Evolutionary conservation across 73 alveolate species (phyloP).

Genomic region (Paramecium sexaurelia): DNA sequence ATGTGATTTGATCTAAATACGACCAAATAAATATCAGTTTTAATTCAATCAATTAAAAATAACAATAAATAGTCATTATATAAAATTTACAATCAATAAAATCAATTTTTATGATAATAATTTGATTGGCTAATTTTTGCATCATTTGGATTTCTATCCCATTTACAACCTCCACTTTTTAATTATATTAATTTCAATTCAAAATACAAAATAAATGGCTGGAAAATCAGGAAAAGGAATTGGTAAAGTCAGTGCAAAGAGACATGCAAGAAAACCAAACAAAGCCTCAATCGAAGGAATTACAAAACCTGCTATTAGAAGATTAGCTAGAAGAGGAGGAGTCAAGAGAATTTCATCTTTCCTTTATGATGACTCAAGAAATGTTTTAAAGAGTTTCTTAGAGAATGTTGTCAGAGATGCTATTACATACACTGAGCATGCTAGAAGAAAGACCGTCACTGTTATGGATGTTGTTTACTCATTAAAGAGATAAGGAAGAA

Average conservation of each 20-base stretch:
- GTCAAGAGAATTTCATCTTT: conserved; percentile 86
- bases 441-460: conserved; percentile 88
- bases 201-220: conserved; percentile 63
- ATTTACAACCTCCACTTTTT: conserved; percentile 18
- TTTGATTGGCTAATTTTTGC: conserved; percentile 39
- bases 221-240: conserved; percentile 76
- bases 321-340: conserved; percentile 97
- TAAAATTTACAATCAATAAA: neutral
- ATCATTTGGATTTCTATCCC: neutral
- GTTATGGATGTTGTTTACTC: conserved; percentile 91
- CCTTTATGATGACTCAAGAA: conserved; percentile 88
- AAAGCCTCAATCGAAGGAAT: conserved; percentile 84
- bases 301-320: conserved; percentile 89
- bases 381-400: conserved; percentile 75
- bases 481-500: conserved; percentile 85
- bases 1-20: neutral
- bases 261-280: conserved; percentile 74
- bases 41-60: neutral
- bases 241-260: conserved; percentile 80
- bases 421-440: conserved; percentile 85
- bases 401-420: conserved; percentile 87
- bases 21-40: neutral
- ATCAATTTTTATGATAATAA: neutral
- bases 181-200: neutral
- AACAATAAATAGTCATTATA: neutral